Evolutionary conservation across 164 flowering plant genomes (phyloP).

Genomic region (Stephania yunnanensis): DNA sequence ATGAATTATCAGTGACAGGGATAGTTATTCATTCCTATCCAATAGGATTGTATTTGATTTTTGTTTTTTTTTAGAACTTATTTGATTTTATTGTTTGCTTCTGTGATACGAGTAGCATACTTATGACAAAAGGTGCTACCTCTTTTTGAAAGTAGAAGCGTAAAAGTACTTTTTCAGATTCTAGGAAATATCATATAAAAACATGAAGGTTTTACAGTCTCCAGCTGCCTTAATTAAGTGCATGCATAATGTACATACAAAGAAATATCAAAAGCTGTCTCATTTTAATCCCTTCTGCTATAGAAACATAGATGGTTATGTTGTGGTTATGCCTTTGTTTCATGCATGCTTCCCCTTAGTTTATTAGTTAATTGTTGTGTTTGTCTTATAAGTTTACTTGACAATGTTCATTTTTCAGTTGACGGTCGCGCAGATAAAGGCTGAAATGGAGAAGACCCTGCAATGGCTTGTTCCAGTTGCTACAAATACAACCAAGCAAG

Average conservation of each 20-base stretch:
- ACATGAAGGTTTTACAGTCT: no score
- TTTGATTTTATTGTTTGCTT: no score
- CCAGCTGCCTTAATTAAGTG: no score
- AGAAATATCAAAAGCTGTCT: not conserved
- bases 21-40: no score
- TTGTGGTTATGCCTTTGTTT: not conserved
- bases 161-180: no score
- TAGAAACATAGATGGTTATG: not conserved
- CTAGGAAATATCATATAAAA: no score
- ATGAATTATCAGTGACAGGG: no score
- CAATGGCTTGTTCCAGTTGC: constrained; percentile 79
- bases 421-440: constrained; percentile 50
- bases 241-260: not conserved
- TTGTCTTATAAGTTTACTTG: not conserved
- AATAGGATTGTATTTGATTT: no score
- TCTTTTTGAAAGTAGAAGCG: no score
- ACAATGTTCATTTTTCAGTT: constrained; percentile 29
- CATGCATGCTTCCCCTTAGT: not conserved
- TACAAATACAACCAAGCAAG: constrained; percentile 64
- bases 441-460: constrained; percentile 70
- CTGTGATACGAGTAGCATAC: no score
- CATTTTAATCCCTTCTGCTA: not conserved
- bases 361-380: not conserved
- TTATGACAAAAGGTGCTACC: no score
- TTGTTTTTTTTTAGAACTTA: no score